Base-by-base conservation (phyloP, 75 land plant species). In the Selaginella moellendorffii region DNA sequence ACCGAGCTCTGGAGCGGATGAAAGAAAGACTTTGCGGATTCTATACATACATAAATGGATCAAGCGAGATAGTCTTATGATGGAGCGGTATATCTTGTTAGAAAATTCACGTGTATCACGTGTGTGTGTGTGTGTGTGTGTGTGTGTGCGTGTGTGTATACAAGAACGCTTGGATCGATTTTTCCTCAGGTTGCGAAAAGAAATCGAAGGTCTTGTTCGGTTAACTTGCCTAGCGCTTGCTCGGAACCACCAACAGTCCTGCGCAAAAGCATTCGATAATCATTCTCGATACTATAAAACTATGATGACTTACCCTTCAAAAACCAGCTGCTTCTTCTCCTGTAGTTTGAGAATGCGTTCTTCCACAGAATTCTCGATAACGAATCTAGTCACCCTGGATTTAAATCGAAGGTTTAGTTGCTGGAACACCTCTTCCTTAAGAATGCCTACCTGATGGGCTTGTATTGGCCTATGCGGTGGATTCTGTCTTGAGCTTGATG, bases 381-480 rank as follows among this genome's bases (percentile, higher is more conserved):
- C 68, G 65, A 90, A 90, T 61, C 87, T 76, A 58, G 83, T 81
- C 46, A 77, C 79, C 67, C 97, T 83, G 70, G 63, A 56, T 56
- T 2, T 24, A 25, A 36, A n/a, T n/a, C n/a, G n/a, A n/a, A n/a
- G n/a, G n/a, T n/a, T n/a, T n/a, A n/a, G n/a, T n/a, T n/a, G n/a
- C n/a, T n/a, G n/a, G n/a, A n/a, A n/a, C n/a, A n/a, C n/a, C n/a
- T n/a, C n/a, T n/a, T n/a, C n/a, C n/a, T n/a, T n/a, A n/a, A n/a
- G n/a, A n/a, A n/a, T n/a, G n/a, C n/a, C n/a, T n/a, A 89, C 96
- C 85, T 86, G 67, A 90, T 86, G 52, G 96, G 96, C 51, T 90
- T 90, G 52, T 78, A 90, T 67, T 90, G 96, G 22, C 97, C 97
- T 29, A 90, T 82, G 1, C 97, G 63, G 61, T 90, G 97, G 27